Conservation (phyloP, 2,329 filamentous ascomycete genomes). For the Colletotrichum magnum region DNA sequence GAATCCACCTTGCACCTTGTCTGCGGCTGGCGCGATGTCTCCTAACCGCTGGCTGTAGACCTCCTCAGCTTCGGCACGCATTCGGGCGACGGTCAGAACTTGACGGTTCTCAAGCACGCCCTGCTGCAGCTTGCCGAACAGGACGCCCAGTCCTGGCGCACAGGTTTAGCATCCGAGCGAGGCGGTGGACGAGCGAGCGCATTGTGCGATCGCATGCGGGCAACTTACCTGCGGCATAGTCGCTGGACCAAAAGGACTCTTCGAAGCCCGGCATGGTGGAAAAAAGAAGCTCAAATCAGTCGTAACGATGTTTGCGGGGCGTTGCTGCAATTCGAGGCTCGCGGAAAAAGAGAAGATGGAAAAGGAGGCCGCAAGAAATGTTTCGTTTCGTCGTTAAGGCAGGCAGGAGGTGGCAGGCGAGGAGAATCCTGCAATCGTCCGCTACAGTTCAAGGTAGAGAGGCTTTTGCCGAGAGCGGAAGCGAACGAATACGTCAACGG, state of each 20-base stretch:
- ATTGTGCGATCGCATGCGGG: slow-evolving; percentile 3
- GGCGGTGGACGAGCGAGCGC: slow-evolving; percentile 7
- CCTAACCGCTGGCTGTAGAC: slow-evolving; percentile 84
- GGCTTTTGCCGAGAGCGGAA: slow-evolving; percentile 26
- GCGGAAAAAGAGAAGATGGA: slow-evolving; percentile 7
- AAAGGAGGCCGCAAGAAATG: slow-evolving; percentile 32
- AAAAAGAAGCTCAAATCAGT: slow-evolving; percentile 15
- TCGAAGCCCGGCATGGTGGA: slow-evolving; percentile 86
- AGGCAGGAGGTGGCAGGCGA: slow-evolving; percentile 26
- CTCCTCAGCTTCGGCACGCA: slow-evolving; percentile 97
- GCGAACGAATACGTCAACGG: slow-evolving; percentile 39
- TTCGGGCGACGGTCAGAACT: slow-evolving; percentile 88
- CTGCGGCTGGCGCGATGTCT: slow-evolving; percentile 85
- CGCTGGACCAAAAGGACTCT: slow-evolving; percentile 97
- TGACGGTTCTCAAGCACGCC: slow-evolving; percentile 96
- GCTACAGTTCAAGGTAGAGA: slow-evolving; percentile 22
- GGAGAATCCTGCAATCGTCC: slow-evolving; percentile 24
- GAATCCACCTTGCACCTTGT: slow-evolving; percentile 88
- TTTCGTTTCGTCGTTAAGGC: slow-evolving; percentile 41
- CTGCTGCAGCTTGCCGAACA: slow-evolving; percentile 97
- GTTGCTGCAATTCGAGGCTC: slow-evolving; percentile 11
- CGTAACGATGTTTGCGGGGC: slow-evolving; percentile 23
- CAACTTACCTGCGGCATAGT: slow-evolving; percentile 90
- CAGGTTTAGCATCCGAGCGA: slow-evolving; percentile 10
- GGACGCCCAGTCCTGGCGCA: slow-evolving; percentile 81